A percentile compares a stretch with the other conserved stretches of the same genome.
Conservation (phyloP, 768 basidiomycete species). For the Coprinopsis strossmayeri region DNA sequence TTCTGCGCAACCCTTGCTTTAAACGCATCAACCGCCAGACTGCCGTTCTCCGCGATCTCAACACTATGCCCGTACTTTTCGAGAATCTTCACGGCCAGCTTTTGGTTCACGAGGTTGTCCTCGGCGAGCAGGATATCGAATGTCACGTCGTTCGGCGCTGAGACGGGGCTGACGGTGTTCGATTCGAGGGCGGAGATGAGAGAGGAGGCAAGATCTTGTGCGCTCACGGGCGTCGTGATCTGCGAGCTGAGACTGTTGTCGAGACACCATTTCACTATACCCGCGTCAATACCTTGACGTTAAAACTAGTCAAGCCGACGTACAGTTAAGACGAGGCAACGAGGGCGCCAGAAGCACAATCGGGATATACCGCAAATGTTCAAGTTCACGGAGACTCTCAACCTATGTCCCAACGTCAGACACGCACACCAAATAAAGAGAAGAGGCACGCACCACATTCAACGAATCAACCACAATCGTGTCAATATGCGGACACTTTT, state of each 20-base stretch:
- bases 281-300: neutral
- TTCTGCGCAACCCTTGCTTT: slow-evolving; percentile 65
- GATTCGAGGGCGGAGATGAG: slow-evolving; percentile 92
- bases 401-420: slow-evolving; percentile 43
- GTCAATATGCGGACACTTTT: slow-evolving; percentile 83
- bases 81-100: slow-evolving; percentile 91
- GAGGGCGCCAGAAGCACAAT: slow-evolving; percentile 85
- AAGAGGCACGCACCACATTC: slow-evolving; percentile 53
- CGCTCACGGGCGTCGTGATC: slow-evolving; percentile 83
- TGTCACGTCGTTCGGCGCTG: slow-evolving; percentile 76
- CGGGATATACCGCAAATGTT: slow-evolving; percentile 94
- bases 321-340: slow-evolving; percentile 69
- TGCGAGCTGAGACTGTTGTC: slow-evolving; percentile 96
- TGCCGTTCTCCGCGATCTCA: slow-evolving; percentile 97
- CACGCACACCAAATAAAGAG: slow-evolving; percentile 2
- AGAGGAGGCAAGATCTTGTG: slow-evolving; percentile 87
- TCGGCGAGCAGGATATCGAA: slow-evolving; percentile 96
- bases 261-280: slow-evolving; percentile 87
- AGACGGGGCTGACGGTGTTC: slow-evolving; percentile 85
- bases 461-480: slow-evolving; percentile 94
- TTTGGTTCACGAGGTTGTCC: slow-evolving; percentile 95
- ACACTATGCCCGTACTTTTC: slow-evolving; percentile 95
- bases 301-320: slow-evolving; percentile 20
- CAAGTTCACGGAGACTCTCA: slow-evolving; percentile 83
- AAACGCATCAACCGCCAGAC: slow-evolving; percentile 87